phyloP scores from a whole-genome alignment of 192 early-diverging fungal genomes.

The Phycomyces blakesleeanus region DNA sequence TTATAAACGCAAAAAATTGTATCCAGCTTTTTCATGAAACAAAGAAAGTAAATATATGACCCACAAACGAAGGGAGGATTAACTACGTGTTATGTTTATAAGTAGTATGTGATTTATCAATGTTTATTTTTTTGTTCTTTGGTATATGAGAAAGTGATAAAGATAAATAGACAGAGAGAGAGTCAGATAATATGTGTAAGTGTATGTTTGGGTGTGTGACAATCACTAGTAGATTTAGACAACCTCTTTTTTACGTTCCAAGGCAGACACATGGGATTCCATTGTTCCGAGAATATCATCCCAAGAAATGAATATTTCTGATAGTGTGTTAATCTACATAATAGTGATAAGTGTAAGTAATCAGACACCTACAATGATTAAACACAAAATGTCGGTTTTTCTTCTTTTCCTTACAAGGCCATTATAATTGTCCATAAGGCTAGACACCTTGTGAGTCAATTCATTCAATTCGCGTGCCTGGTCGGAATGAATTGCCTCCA shows the following conservation, averaged over 20 bases:
- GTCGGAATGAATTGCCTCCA: conserved; percentile 32
- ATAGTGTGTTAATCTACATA: conserved; percentile 41
- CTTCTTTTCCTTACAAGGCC: conserved; percentile 21
- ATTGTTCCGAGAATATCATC: conserved; percentile 39
- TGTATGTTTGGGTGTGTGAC: not conserved
- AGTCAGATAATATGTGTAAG: not conserved
- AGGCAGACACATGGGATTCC: conserved; percentile 31
- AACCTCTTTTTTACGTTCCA: conserved; percentile 27
- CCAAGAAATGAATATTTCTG: conserved; percentile 48
- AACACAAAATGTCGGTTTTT: too few relatives aligned
- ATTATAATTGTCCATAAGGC: conserved; percentile 43
- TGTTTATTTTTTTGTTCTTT: too few relatives aligned
- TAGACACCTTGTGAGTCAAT: conserved; percentile 25
- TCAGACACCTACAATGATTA: not conserved
- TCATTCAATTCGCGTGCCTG: conserved; percentile 27
- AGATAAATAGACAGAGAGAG: not conserved
- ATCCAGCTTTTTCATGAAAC: too few relatives aligned
- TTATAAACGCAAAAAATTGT: too few relatives aligned
- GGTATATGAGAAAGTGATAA: too few relatives aligned
- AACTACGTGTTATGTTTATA: too few relatives aligned
- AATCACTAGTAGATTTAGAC: not conserved
- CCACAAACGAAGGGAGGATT: too few relatives aligned
- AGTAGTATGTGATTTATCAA: too few relatives aligned
- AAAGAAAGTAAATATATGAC: too few relatives aligned
- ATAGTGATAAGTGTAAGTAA: not conserved